These are phyloP conservation scores for Xylaria sp. DNA, from an alignment of 2,329 filamentous ascomycete genomes.

Conservation along the genomic window DNA sequence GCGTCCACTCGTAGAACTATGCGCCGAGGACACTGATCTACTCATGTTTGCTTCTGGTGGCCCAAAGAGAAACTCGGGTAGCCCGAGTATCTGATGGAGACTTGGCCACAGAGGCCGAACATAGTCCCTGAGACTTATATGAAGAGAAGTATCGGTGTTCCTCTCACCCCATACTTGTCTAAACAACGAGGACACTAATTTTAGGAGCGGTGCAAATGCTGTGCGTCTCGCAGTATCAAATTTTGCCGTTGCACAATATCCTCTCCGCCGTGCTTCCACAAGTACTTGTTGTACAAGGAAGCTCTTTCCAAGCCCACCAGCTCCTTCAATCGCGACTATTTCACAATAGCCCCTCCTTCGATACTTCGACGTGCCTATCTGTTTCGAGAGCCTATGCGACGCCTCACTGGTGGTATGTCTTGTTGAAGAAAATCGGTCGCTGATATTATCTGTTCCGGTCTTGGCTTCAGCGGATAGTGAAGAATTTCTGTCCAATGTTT, in stretches of 20 bases:
- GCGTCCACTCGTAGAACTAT: constrained; percentile 48
- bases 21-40: constrained; percentile 53
- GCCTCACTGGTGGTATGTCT: constrained; percentile 60
- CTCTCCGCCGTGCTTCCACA: constrained; percentile 68
- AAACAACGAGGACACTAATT: constrained; percentile 73
- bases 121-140: constrained; percentile 70
- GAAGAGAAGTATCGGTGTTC: constrained; percentile 72
- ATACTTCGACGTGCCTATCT: constrained; percentile 68
- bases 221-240: constrained; percentile 71
- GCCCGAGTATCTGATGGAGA: constrained; percentile 69
- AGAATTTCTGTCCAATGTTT: constrained; percentile 64
- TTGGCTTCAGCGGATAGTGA: constrained; percentile 62
- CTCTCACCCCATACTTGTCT: constrained; percentile 75
- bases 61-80: constrained; percentile 76
- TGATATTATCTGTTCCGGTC: constrained; percentile 58
- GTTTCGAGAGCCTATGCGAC: constrained; percentile 63
- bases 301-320: constrained; percentile 73
- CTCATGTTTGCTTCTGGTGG: constrained; percentile 54
- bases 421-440: constrained; percentile 56
- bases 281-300: constrained; percentile 72
- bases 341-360: constrained; percentile 72
- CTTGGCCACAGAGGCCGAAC: constrained; percentile 72
- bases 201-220: constrained; percentile 72
- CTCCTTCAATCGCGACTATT: constrained; percentile 69
- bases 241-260: constrained; percentile 74